phyloP scores from a whole-genome alignment of 2,329 filamentous ascomycete species.

The Incumbomyces lentus region DNA sequence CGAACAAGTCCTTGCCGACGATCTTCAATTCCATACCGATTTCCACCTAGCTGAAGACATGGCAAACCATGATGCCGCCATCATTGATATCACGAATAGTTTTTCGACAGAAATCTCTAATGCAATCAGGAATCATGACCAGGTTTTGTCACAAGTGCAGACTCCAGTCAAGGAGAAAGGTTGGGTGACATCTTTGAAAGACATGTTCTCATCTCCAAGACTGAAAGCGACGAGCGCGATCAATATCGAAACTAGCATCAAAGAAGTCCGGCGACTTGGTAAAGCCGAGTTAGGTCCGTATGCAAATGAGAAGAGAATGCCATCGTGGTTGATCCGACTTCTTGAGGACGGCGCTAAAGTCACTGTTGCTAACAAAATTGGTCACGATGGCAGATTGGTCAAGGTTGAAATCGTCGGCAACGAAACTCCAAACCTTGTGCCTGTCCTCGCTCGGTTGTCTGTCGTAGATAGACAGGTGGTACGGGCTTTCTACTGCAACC shows the following conservation, averaged over 20 bases:
- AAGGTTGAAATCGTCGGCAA: constrained; percentile 38
- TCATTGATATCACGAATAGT: constrained; percentile 23
- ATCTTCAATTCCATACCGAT: constrained; percentile 50
- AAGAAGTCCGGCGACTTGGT: constrained; percentile 21
- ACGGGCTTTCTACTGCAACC: constrained; percentile 70
- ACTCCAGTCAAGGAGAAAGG: constrained; percentile 12
- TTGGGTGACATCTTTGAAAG: constrained; percentile 16
- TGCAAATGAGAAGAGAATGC: constrained; percentile 66
- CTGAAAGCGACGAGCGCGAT: constrained; percentile 10
- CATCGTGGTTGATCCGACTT: constrained; percentile 53
- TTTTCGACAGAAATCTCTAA: constrained; percentile 5
- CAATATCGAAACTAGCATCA: constrained; percentile 23
- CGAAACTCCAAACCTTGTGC: constrained; percentile 45
- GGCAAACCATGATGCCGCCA: constrained; percentile 31
- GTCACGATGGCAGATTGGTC: constrained; percentile 32
- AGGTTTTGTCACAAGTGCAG: constrained; percentile 10
- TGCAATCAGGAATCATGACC: constrained; percentile 19
- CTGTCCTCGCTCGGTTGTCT: constrained; percentile 53
- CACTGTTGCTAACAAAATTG: constrained; percentile 42
- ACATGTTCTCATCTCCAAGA: constrained; percentile 16
- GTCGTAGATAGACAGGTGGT: constrained; percentile 54
- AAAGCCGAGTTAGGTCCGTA: constrained; percentile 57
- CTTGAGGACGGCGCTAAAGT: constrained; percentile 51
- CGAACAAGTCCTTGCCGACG: constrained; percentile 43
- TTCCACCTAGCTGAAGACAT: constrained; percentile 44